Evolutionary conservation across 2,329 filamentous ascomycete species (phyloP).

Genomic region (Plectosphaerella cucumerina): DNA sequence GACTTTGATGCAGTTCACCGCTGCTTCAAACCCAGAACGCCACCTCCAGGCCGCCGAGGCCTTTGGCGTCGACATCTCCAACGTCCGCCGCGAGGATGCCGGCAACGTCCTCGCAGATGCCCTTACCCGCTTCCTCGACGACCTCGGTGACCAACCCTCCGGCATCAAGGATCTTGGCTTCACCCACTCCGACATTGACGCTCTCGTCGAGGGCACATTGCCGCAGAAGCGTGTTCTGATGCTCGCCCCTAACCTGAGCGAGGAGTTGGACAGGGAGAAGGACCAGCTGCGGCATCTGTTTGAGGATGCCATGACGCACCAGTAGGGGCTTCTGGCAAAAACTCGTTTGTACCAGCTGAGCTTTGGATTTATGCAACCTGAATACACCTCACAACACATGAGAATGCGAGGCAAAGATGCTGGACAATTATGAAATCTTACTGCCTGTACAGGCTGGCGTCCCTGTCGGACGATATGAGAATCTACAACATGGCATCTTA

Average conservation of each 20-base stretch:
- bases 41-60: constrained; percentile 85
- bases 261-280: constrained; percentile 64
- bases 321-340: background rate
- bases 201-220: constrained; percentile 87
- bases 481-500: too few species aligned
- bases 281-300: constrained; percentile 68
- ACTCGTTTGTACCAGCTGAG: too few species aligned
- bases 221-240: constrained; percentile 88
- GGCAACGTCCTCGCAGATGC: constrained; percentile 86
- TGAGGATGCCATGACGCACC: constrained; percentile 50
- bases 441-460: too few species aligned
- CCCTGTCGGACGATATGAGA: too few species aligned
- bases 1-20: constrained; percentile 59
- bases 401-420: too few species aligned
- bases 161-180: constrained; percentile 86
- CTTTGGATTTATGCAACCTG: too few species aligned
- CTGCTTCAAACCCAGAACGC: constrained; percentile 83
- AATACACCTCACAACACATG: too few species aligned
- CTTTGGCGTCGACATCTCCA: constrained; percentile 85
- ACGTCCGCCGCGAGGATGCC: constrained; percentile 84
- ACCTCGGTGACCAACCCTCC: constrained; percentile 83
- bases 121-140: constrained; percentile 72
- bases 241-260: constrained; percentile 77
- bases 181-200: constrained; percentile 67
- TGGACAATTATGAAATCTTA: too few species aligned